These are phyloP conservation scores for Neoboletus magnificus DNA, from an alignment of 768 basidiomycete genomes.

Conservation along the genomic window DNA sequence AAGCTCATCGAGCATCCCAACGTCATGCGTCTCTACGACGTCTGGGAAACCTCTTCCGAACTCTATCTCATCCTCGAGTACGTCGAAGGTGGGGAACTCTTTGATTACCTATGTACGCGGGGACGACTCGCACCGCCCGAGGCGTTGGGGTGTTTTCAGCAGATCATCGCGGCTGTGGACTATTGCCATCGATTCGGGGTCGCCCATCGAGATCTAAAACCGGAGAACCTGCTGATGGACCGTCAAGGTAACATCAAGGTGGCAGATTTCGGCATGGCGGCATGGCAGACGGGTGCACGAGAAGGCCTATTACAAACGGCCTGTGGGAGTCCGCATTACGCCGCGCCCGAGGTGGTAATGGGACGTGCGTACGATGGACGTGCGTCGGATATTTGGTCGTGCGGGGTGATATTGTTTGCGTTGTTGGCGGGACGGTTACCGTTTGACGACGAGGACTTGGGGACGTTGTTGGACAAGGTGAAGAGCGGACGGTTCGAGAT, in stretches of 20 bases:
- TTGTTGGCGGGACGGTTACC: constrained; percentile 86
- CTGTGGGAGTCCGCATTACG: constrained; percentile 94
- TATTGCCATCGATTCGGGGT: constrained; percentile 96
- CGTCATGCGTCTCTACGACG: constrained; percentile 91
- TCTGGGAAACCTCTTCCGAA: constrained; percentile 91
- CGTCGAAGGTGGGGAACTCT: constrained; percentile 91
- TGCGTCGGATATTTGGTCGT: constrained; percentile 95
- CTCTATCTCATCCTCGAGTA: constrained; percentile 94
- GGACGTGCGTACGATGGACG: constrained; percentile 83
- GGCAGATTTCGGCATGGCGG: constrained; percentile 97
- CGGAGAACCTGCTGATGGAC: constrained; percentile 89
- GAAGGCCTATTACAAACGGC: constrained; percentile 69
- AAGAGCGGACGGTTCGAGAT: constrained; percentile 69
- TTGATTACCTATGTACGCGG: constrained; percentile 83
- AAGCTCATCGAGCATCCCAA: constrained; percentile 96
- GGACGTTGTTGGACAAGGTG: constrained; percentile 77
- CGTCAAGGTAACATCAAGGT: constrained; percentile 85
- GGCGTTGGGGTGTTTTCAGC: constrained; percentile 85
- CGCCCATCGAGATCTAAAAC: constrained; percentile 91
- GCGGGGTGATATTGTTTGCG: constrained; percentile 89
- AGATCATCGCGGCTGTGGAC: constrained; percentile 87
- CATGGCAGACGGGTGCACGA: constrained; percentile 69
- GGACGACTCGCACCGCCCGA: constrained; percentile 69
- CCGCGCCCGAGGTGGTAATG: constrained; percentile 86
- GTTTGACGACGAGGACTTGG: constrained; percentile 87